Percentiles rank a stretch among this genome's conserved stretches.
These are phyloP conservation scores for Phytopythium ostracodes DNA, from an alignment of 352 stramenopile species.

Conservation along the genomic window DNA sequence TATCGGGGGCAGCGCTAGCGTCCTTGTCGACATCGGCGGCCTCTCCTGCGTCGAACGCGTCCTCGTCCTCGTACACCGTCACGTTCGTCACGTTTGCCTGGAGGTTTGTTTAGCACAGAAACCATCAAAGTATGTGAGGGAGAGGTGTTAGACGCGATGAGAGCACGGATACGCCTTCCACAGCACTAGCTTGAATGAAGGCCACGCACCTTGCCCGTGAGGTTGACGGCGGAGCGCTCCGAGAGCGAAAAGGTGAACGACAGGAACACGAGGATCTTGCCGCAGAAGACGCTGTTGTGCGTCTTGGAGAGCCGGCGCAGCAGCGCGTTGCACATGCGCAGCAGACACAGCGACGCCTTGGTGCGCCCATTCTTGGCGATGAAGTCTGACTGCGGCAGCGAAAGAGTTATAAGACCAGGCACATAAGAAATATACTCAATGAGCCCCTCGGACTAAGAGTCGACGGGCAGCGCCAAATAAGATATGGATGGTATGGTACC, in stretches of 20 bases:
- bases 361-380: conserved; percentile 58
- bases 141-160: neutral
- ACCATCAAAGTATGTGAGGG: too few relatives aligned
- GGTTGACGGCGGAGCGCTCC: conserved; percentile 81
- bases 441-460: too few relatives aligned
- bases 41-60: conserved; percentile 66
- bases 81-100: conserved; percentile 75
- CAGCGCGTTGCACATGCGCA: conserved; percentile 83
- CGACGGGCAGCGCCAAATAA: too few relatives aligned
- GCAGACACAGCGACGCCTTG: conserved; percentile 76
- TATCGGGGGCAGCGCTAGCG: conserved; percentile 15
- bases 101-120: neutral
- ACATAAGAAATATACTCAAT: neutral
- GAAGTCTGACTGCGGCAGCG: conserved; percentile 41
- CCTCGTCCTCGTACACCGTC: conserved; percentile 76
- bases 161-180: neutral
- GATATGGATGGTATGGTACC: conserved; percentile 7
- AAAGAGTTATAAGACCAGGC: neutral
- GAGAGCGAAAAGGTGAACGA: conserved; percentile 84
- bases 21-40: conserved; percentile 36
- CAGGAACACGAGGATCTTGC: conserved; percentile 84
- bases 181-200: neutral
- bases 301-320: conserved; percentile 84
- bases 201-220: conserved; percentile 54
- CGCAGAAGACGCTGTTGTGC: conserved; percentile 89